Percentiles rank a stretch among this genome's conserved stretches.
phyloP scores from a whole-genome alignment of 1,284 basidiomycete species.

The Xanthoconium separans region DNA sequence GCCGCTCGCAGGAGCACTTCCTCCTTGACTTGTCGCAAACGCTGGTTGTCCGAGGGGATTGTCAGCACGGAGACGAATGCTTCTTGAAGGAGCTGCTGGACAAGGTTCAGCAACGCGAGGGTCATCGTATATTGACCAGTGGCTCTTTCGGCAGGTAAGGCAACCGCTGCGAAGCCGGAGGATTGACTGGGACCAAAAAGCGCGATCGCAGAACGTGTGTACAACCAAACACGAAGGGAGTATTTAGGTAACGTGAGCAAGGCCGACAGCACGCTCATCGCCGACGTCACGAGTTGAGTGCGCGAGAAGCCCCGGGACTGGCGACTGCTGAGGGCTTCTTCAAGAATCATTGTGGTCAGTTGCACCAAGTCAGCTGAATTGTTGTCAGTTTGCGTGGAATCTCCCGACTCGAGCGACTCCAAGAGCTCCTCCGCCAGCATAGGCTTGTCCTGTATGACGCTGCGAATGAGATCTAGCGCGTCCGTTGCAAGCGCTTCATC shows the following conservation, averaged over 20 bases:
- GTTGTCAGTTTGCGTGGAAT: slow-evolving; percentile 22
- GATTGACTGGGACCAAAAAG: slow-evolving; percentile 66
- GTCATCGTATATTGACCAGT: slow-evolving; percentile 81
- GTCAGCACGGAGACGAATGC: slow-evolving; percentile 57
- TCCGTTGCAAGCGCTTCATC: slow-evolving; percentile 68
- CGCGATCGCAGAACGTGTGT: slow-evolving; percentile 73
- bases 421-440: slow-evolving; percentile 64
- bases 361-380: slow-evolving; percentile 61
- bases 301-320: slow-evolving; percentile 48
- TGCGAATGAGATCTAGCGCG: slow-evolving; percentile 75
- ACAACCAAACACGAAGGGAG: slow-evolving; percentile 83
- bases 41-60: slow-evolving; percentile 54
- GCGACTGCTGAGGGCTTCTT: slow-evolving; percentile 68
- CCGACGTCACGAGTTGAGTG: slow-evolving; percentile 72
- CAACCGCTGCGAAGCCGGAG: slow-evolving; percentile 57
- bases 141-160: slow-evolving; percentile 69
- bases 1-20: slow-evolving; percentile 78
- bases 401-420: slow-evolving; percentile 54
- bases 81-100: slow-evolving; percentile 74
- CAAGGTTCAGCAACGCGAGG: slow-evolving; percentile 71
- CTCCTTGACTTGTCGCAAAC: slow-evolving; percentile 71
- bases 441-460: slow-evolving; percentile 70
- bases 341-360: slow-evolving; percentile 80
- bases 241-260: slow-evolving; percentile 73
- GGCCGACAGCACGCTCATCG: slow-evolving; percentile 76